Conservation (phyloP, 2,329 filamentous ascomycete genomes). For the Ceratocystis ficicola region DNA sequence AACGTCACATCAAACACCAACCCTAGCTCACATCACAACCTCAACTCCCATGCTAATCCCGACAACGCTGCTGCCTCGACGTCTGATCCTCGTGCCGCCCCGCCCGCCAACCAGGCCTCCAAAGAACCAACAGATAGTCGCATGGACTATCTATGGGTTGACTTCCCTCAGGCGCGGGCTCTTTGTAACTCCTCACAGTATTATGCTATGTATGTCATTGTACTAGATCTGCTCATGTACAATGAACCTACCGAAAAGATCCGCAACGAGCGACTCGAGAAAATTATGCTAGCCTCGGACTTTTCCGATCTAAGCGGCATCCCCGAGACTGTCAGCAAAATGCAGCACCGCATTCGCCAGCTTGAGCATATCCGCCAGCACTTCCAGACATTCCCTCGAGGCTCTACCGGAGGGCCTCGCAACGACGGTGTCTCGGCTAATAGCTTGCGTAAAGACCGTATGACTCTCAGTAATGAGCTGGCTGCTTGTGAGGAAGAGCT, state of each 20-base stretch:
- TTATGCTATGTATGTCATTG: conserved; percentile 96
- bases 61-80: not conserved
- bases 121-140: conserved; percentile 55
- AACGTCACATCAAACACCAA: not conserved
- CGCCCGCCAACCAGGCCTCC: conserved; percentile 31
- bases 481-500: conserved; percentile 87
- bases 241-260: conserved; percentile 95
- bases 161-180: conserved; percentile 88
- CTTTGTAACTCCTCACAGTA: conserved; percentile 96
- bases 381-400: conserved; percentile 83
- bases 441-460: conserved; percentile 63
- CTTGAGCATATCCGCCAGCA: conserved; percentile 93
- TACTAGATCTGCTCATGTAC: conserved; percentile 88
- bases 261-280: conserved; percentile 86
- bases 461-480: conserved; percentile 80
- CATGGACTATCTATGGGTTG: conserved; percentile 95
- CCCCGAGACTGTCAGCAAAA: conserved; percentile 78
- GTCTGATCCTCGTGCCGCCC: not conserved
- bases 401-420: conserved; percentile 29
- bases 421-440: not conserved
- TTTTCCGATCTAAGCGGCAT: conserved; percentile 93
- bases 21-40: not conserved
- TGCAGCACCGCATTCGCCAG: conserved; percentile 86
- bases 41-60: not conserved
- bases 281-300: conserved; percentile 97